Evolutionary conservation across 106 monocot species (phyloP).

Genomic region (Gastrodia elata): DNA sequence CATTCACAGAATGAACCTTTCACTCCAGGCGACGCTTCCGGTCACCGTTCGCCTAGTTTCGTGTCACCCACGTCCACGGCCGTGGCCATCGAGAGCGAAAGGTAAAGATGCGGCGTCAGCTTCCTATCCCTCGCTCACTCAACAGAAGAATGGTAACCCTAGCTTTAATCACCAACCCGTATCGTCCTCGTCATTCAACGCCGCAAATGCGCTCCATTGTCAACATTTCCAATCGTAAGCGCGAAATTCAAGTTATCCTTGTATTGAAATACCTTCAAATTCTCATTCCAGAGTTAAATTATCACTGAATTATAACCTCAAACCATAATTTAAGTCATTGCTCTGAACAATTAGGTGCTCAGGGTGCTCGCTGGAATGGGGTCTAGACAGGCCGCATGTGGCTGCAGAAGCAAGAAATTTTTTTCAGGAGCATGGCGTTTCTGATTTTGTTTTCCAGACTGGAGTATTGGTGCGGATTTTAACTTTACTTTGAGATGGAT

Average conservation of each 20-base stretch:
- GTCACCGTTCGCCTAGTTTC: conserved; percentile 23
- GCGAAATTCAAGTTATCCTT: not conserved
- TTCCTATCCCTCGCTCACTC: conserved; percentile 6
- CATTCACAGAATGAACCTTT: conserved; percentile 19
- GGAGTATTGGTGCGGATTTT: conserved; percentile 45
- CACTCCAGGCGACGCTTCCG: conserved; percentile 13
- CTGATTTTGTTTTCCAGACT: conserved; percentile 69
- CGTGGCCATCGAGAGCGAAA: not conserved
- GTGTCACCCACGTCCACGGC: conserved; percentile 6
- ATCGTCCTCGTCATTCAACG: conserved; percentile 14
- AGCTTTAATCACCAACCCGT: conserved; percentile 6
- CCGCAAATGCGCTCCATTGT: conserved; percentile 46
- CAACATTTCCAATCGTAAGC: conserved; percentile 71
- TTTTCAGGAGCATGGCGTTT: conserved; percentile 55
- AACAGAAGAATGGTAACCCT: conserved; percentile 3
- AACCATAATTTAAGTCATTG: not conserved
- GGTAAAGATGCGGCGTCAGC: conserved; percentile 1
- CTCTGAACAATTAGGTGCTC: conserved; percentile 46
- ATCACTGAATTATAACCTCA: not conserved
- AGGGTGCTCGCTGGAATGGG: conserved; percentile 77
- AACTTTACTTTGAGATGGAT: not conserved
- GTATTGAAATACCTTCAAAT: not conserved
- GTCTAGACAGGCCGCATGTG: conserved; percentile 60
- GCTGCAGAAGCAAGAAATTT: conserved; percentile 48
- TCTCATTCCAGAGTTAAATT: not conserved